Evolutionary conservation across 495 filamentous ascomycete species (phyloP).

Genomic region (Terfezia boudieri): DNA sequence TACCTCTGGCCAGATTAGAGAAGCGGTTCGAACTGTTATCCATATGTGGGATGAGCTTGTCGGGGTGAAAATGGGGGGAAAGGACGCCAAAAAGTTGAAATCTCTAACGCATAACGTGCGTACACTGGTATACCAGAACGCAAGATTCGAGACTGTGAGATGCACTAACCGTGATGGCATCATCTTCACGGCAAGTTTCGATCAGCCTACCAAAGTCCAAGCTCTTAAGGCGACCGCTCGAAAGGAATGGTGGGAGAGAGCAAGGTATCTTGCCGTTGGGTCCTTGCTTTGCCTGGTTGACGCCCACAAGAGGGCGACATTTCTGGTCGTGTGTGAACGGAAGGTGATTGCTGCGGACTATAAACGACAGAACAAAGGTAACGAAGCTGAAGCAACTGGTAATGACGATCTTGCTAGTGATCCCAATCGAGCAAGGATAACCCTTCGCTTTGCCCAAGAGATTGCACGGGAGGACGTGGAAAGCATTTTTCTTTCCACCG

Average conservation of each 20-base stretch:
- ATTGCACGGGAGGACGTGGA: conserved; percentile 3
- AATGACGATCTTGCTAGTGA: conserved; percentile 9
- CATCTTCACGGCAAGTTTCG: conserved; percentile 21
- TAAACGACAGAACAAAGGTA: neutral
- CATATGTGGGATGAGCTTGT: conserved; percentile 48
- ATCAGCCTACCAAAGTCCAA: conserved; percentile 27
- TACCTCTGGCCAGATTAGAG: conserved; percentile 37
- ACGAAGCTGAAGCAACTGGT: neutral
- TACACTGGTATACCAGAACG: conserved; percentile 24
- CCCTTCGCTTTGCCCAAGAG: conserved; percentile 8
- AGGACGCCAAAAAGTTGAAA: conserved; percentile 36
- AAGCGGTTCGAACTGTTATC: conserved; percentile 36
- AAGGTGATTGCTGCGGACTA: neutral
- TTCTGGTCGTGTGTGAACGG: conserved; percentile 30
- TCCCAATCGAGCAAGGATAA: conserved; percentile 17
- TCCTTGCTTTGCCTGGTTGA: conserved; percentile 37
- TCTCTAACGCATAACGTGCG: conserved; percentile 21
- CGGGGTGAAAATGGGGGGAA: conserved; percentile 37
- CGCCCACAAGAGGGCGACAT: conserved; percentile 25
- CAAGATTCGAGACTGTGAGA: conserved; percentile 21
- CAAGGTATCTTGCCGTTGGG: conserved; percentile 32
- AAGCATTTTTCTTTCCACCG: conserved; percentile 8
- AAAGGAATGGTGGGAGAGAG: conserved; percentile 37
- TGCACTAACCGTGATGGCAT: neutral
- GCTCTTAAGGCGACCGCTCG: conserved; percentile 18